Conservation (phyloP, 257 asterid genomes). For the Perilla frutescens region DNA sequence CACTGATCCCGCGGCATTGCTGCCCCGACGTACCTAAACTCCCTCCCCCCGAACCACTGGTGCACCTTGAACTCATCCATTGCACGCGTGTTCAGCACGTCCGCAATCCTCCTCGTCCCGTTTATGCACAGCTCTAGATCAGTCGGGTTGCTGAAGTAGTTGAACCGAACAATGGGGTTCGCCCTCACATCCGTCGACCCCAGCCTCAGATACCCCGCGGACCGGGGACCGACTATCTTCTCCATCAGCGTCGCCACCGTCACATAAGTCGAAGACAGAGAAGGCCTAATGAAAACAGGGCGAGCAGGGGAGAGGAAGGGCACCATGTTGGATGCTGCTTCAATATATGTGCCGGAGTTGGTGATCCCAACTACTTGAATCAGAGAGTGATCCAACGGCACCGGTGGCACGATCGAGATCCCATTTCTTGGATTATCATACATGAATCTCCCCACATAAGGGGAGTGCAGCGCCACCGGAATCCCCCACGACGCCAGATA, state of each 20-base stretch:
- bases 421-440: slow-evolving; percentile 96
- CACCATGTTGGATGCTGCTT: slow-evolving; percentile 85
- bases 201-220: slow-evolving; percentile 72
- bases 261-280: slow-evolving; percentile 51
- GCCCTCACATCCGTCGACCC: slow-evolving; percentile 75
- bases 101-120: slow-evolving; percentile 55
- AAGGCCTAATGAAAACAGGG: slow-evolving; percentile 55
- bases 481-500: slow-evolving; percentile 91
- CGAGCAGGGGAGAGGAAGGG: slow-evolving; percentile 72
- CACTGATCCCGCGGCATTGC: slow-evolving; percentile 65
- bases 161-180: slow-evolving; percentile 76
- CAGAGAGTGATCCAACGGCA: slow-evolving; percentile 77
- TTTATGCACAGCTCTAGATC: slow-evolving; percentile 72
- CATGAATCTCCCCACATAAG: slow-evolving; percentile 77
- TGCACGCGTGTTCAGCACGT: slow-evolving; percentile 55
- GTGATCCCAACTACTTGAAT: slow-evolving; percentile 92
- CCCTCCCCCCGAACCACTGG: slow-evolving; percentile 65
- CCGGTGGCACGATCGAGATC: slow-evolving; percentile 77
- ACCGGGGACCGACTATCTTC: slow-evolving; percentile 76
- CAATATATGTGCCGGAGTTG: slow-evolving; percentile 67
- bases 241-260: slow-evolving; percentile 93
- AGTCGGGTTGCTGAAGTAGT: slow-evolving; percentile 64
- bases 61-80: slow-evolving; percentile 72
- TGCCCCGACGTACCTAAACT: slow-evolving; percentile 71
- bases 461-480: slow-evolving; percentile 69